phyloP scores from a whole-genome alignment of 2,329 filamentous ascomycete species.

The Diaporthe ampelina region DNA sequence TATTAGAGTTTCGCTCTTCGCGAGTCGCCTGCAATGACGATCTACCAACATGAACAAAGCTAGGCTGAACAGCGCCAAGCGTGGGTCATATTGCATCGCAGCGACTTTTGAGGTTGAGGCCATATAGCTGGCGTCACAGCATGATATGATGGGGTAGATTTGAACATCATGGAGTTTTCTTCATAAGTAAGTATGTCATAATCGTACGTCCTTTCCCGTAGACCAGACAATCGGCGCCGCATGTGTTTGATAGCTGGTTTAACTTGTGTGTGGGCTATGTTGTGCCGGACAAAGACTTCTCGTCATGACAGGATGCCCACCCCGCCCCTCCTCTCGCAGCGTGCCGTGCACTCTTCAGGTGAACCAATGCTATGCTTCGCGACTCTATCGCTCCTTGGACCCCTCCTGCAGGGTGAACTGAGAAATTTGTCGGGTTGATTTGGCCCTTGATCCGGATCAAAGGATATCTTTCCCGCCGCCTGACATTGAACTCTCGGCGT shows the following conservation, averaged over 20 bases:
- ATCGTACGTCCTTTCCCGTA: not conserved
- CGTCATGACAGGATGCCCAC: not conserved
- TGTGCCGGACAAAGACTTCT: not conserved
- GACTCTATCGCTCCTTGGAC: not conserved
- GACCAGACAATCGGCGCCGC: not conserved
- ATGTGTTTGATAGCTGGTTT: not conserved
- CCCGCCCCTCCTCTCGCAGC: no score
- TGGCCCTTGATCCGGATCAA: not conserved
- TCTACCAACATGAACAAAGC: not conserved
- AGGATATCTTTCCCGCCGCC: not conserved
- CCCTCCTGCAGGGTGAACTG: no score
- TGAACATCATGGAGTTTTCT: not conserved
- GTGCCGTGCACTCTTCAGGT: not conserved
- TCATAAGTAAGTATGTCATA: not conserved
- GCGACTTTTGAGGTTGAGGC: not conserved
- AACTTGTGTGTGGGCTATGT: not conserved
- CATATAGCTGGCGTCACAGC: conserved; percentile 1
- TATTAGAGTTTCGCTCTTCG: conserved; percentile 21
- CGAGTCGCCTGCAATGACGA: not conserved
- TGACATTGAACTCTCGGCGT: not conserved
- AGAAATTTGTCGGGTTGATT: not conserved
- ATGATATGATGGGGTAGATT: not conserved
- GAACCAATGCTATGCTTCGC: no score
- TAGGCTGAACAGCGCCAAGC: conserved; percentile 19
- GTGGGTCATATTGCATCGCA: not conserved